These are phyloP conservation scores for Aureobasidium mangrovei DNA, from an alignment of 2,329 filamentous ascomycete genomes.

Conservation along the genomic window DNA sequence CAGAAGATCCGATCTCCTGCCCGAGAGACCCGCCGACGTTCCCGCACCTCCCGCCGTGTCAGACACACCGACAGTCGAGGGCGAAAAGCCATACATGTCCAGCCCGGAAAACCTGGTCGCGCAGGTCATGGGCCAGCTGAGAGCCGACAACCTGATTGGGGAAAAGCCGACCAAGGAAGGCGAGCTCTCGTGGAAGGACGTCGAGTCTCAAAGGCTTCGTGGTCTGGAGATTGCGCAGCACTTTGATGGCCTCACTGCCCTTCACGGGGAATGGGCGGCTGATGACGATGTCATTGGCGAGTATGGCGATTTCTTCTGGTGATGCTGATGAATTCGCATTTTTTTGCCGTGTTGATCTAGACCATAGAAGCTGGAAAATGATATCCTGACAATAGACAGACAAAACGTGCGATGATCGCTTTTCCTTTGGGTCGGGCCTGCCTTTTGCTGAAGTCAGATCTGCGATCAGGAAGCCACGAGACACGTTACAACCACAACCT, in stretches of 20 bases:
- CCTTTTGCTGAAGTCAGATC: too few relatives aligned
- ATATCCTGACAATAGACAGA: too few relatives aligned
- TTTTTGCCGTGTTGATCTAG: too few relatives aligned
- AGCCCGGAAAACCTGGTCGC: constrained; percentile 21
- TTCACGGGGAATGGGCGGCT: constrained; percentile 44
- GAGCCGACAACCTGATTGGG: constrained; percentile 2
- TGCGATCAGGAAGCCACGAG: too few relatives aligned
- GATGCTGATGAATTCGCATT: background rate
- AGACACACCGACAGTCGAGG: constrained; percentile 21
- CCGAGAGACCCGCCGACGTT: constrained; percentile 56
- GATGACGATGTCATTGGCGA: constrained; percentile 36
- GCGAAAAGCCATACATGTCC: constrained; percentile 20
- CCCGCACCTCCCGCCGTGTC: constrained; percentile 10
- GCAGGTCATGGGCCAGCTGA: constrained; percentile 18
- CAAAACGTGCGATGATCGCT: too few relatives aligned
- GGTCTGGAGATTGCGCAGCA: constrained; percentile 48
- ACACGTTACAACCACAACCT: too few relatives aligned
- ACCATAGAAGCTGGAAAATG: too few relatives aligned
- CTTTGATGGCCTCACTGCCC: constrained; percentile 45
- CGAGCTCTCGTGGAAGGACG: constrained; percentile 50
- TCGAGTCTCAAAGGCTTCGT: constrained; percentile 48
- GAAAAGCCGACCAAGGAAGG: constrained; percentile 21
- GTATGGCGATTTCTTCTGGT: constrained; percentile 29
- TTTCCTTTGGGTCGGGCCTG: too few relatives aligned
- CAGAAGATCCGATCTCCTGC: constrained; percentile 62